Percentiles rank a stretch among this genome's conserved stretches.
phyloP scores from a whole-genome alignment of 345 rosid species.

The Citrus glauca region DNA sequence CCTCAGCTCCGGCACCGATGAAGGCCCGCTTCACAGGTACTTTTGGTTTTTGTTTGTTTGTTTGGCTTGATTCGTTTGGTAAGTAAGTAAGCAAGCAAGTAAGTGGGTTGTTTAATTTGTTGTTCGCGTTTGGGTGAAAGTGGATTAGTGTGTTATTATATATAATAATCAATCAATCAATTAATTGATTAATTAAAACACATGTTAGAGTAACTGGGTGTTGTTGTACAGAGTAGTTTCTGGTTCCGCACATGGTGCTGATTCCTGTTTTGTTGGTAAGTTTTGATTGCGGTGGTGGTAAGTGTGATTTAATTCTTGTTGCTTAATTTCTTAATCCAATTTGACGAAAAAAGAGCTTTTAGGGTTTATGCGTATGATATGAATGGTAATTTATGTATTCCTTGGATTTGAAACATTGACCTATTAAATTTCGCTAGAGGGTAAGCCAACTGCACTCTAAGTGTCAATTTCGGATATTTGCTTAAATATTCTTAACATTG shows the following conservation, averaged over 20 bases:
- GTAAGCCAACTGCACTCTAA: no score
- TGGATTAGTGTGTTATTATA: conserved; percentile 4
- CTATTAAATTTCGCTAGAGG: no score
- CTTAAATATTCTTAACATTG: neutral
- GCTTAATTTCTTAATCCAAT: neutral
- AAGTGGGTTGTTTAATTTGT: neutral
- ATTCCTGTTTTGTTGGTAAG: conserved; percentile 16
- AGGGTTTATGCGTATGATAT: neutral
- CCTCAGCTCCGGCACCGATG: conserved; percentile 63
- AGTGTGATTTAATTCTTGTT: neutral
- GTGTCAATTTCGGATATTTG: neutral
- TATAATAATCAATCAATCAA: no score
- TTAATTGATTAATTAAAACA: neutral
- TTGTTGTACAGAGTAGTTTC: conserved; percentile 14
- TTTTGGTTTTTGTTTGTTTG: neutral
- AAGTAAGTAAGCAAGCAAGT: neutral
- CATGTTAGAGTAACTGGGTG: conserved; percentile 21
- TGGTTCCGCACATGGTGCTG: conserved; percentile 16
- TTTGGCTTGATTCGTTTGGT: neutral
- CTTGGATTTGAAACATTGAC: neutral
- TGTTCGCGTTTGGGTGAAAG: neutral
- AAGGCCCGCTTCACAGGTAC: conserved; percentile 78
- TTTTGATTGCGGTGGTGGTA: conserved; percentile 1
- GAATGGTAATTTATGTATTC: neutral
- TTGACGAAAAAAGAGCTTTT: neutral